Percentiles rank a stretch among this genome's conserved stretches.
phyloP scores from a whole-genome alignment of 2,329 filamentous ascomycete genomes.

The Xenosphaeropsis pyriputrescens region DNA sequence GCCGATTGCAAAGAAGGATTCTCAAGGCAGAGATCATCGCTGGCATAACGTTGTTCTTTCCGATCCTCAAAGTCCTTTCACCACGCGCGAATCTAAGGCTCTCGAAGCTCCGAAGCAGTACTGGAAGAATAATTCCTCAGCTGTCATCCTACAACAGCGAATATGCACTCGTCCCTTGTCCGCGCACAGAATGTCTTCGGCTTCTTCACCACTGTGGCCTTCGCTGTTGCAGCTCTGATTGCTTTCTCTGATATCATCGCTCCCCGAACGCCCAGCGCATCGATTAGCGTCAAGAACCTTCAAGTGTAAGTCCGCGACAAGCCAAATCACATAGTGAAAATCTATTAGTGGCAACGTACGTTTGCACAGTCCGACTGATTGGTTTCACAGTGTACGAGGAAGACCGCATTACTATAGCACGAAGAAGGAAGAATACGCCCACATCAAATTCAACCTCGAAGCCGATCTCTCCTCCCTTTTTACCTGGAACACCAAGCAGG shows the following conservation, averaged over 20 bases:
- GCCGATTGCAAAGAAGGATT: too few species aligned
- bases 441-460: conserved; percentile 85
- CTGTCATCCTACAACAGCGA: not conserved
- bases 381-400: conserved; percentile 54
- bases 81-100: too few species aligned
- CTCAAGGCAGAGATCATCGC: too few species aligned
- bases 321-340: too few species aligned
- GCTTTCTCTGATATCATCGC: conserved; percentile 64
- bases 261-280: conserved; percentile 52
- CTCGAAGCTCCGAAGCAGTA: too few species aligned
- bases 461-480: conserved; percentile 86
- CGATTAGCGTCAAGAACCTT: conserved; percentile 55
- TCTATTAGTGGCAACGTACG: too few species aligned
- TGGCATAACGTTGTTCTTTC: too few species aligned
- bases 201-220: conserved; percentile 92
- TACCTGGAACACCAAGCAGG: conserved; percentile 98
- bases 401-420: conserved; percentile 90
- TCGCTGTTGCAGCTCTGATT: conserved; percentile 65
- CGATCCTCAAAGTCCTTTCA: too few species aligned
- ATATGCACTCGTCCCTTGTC: conserved; percentile 77
- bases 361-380: too few species aligned
- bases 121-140: too few species aligned
- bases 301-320: conserved; percentile 53
- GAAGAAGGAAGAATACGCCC: conserved; percentile 90
- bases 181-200: conserved; percentile 88